These are phyloP conservation scores for Punica granatum DNA, from an alignment of 345 rosid species.

Conservation along the genomic window DNA sequence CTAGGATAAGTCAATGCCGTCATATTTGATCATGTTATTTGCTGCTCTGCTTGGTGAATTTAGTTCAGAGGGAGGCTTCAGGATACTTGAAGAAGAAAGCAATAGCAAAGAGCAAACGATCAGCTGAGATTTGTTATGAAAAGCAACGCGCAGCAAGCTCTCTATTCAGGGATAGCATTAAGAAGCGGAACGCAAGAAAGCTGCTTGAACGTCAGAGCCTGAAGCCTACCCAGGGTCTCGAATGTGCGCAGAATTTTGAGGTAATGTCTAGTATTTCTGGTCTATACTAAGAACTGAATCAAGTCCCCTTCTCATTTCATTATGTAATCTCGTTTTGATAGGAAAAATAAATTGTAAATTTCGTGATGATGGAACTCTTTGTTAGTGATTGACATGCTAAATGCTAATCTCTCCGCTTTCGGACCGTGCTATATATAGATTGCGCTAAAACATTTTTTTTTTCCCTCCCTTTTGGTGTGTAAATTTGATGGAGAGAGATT, in stretches of 20 bases:
- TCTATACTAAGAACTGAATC: neutral
- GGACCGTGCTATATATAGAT: neutral
- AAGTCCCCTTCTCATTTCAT: neutral
- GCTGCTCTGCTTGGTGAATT: slow-evolving; percentile 6
- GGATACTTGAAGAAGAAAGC: slow-evolving; percentile 51
- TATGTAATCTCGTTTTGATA: neutral
- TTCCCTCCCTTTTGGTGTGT: neutral
- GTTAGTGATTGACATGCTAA: neutral
- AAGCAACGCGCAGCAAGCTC: slow-evolving; percentile 31
- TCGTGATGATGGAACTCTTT: neutral
- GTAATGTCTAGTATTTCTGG: neutral
- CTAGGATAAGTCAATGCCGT: neutral
- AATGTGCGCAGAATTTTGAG: slow-evolving; percentile 5
- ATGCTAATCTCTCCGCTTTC: neutral
- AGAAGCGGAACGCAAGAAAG: slow-evolving; percentile 43
- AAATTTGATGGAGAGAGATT: too few relatives aligned
- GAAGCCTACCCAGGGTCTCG: slow-evolving; percentile 4
- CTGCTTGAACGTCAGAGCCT: slow-evolving; percentile 25
- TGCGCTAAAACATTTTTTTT: neutral
- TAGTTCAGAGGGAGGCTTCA: slow-evolving; percentile 68
- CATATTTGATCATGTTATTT: slow-evolving; percentile 1
- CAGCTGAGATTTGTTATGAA: slow-evolving; percentile 17
- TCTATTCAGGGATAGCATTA: slow-evolving; percentile 60
- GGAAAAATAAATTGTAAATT: neutral
- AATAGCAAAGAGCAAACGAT: slow-evolving; percentile 22